Evolutionary conservation across 1,139 yeast species (phyloP).

Genomic region (Arxiozyma slooffiae): DNA sequence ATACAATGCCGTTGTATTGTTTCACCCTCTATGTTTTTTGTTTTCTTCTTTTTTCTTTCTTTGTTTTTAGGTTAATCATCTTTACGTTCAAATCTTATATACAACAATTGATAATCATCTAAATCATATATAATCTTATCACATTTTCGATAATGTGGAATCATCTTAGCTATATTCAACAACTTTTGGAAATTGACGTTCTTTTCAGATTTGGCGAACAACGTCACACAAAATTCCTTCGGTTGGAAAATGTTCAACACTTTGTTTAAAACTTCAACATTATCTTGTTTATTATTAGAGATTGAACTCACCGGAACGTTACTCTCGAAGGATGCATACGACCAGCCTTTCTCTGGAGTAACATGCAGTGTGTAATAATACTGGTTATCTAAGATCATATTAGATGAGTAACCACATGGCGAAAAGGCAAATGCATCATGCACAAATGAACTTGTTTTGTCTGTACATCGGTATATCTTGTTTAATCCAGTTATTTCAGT

Average conservation of each 20-base stretch:
- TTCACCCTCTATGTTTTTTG: neutral
- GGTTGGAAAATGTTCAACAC: constrained; percentile 66
- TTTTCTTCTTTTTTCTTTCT: too few relatives aligned
- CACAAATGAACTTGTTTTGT: constrained; percentile 32
- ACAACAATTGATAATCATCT: constrained; percentile 42
- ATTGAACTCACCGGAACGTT: constrained; percentile 46
- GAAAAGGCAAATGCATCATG: constrained; percentile 87
- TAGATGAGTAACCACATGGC: constrained; percentile 96
- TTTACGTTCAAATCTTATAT: constrained; percentile 29
- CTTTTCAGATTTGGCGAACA: constrained; percentile 32
- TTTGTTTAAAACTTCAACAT: constrained; percentile 44
- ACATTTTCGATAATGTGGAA: constrained; percentile 50
- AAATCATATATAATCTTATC: constrained; percentile 69
- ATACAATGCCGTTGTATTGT: too few relatives aligned
- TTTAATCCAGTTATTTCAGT: constrained; percentile 55
- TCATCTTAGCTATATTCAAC: constrained; percentile 25
- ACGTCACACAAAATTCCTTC: constrained; percentile 63
- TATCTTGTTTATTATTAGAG: constrained; percentile 27
- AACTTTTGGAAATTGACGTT: constrained; percentile 35
- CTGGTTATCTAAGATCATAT: constrained; percentile 54
- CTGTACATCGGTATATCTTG: constrained; percentile 37
- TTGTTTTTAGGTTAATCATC: constrained; percentile 1
- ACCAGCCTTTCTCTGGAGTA: constrained; percentile 90
- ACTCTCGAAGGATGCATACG: constrained; percentile 92
- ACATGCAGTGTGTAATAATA: constrained; percentile 86